phyloP scores from a whole-genome alignment of 768 basidiomycete genomes.

The Mycena amicta region DNA sequence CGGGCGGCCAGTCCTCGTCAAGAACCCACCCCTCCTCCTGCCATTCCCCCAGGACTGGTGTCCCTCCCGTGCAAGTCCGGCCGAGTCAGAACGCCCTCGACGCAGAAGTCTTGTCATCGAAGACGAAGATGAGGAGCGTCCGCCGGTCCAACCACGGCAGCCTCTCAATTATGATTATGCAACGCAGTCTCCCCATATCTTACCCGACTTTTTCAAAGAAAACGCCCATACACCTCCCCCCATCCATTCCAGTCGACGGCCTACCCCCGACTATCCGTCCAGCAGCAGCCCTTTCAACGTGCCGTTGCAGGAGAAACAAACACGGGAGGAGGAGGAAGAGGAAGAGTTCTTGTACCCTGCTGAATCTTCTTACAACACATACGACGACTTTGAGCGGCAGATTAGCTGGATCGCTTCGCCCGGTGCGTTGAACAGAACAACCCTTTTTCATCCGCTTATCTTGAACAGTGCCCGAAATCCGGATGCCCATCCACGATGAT shows the following conservation, averaged over 20 bases:
- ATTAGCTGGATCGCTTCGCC: constrained; percentile 80
- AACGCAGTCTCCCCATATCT: constrained; percentile 1
- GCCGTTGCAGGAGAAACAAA: constrained; percentile 63
- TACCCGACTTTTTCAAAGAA: constrained; percentile 8
- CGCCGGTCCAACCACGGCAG: constrained; percentile 43
- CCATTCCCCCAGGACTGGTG: constrained; percentile 7
- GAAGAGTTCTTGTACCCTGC: constrained; percentile 69
- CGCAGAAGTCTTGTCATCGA: constrained; percentile 70
- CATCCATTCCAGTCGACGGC: constrained; percentile 30
- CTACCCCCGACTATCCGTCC: constrained; percentile 60
- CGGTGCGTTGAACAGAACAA: constrained; percentile 44
- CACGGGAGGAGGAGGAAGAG: constrained; percentile 66
- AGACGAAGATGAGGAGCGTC: constrained; percentile 65
- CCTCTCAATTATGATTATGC: constrained; percentile 33
- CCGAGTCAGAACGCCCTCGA: constrained; percentile 43
- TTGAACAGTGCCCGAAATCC: constrained; percentile 57
- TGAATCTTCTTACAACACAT: constrained; percentile 51
- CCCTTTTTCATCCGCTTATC: constrained; percentile 2
- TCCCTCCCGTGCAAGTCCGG: constrained; percentile 7
- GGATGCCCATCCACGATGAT: constrained; percentile 63
- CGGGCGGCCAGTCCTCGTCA: constrained; percentile 36
- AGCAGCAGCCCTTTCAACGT: constrained; percentile 74
- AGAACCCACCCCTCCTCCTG: constrained; percentile 24
- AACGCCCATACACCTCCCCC: too few relatives aligned
- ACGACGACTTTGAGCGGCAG: too few relatives aligned